Percentiles rank a stretch among this genome's conserved stretches.
phyloP scores from a whole-genome alignment of 2,329 filamentous ascomycete species.

The Ophiostoma novo-ulmi region DNA sequence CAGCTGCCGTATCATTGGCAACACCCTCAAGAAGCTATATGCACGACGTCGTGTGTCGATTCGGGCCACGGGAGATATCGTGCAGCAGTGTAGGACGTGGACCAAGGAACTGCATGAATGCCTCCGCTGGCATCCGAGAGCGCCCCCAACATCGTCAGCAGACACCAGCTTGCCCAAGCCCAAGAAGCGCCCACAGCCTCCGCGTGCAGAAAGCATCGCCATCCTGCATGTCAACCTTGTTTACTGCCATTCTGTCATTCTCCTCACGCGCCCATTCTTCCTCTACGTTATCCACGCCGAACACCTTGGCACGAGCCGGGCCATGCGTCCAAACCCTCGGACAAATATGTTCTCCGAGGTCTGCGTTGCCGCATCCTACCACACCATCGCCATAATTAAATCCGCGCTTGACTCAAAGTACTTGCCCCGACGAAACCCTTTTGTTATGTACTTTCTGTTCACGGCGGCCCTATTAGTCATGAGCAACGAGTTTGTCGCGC shows the following conservation, averaged over 20 bases:
- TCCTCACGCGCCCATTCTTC: constrained; percentile 61
- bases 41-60: constrained; percentile 55
- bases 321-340: constrained; percentile 33
- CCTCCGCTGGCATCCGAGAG: constrained; percentile 46
- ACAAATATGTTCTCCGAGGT: constrained; percentile 43
- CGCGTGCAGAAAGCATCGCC: constrained; percentile 47
- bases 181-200: neutral
- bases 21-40: constrained; percentile 56
- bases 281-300: constrained; percentile 47
- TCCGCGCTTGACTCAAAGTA: constrained; percentile 42
- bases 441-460: constrained; percentile 57
- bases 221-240: constrained; percentile 59
- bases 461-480: constrained; percentile 50
- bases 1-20: constrained; percentile 53
- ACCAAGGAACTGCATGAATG: constrained; percentile 43
- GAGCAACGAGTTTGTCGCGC: constrained; percentile 51
- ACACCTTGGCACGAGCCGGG: constrained; percentile 24
- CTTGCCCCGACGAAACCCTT: constrained; percentile 50
- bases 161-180: constrained; percentile 32
- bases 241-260: constrained; percentile 57
- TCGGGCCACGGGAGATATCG: constrained; percentile 52
- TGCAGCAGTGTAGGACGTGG: constrained; percentile 49
- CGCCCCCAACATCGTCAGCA: constrained; percentile 32
- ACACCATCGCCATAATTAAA: constrained; percentile 46
- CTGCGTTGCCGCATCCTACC: constrained; percentile 48